A percentile compares a stretch with the other conserved stretches of the same genome.
Conservation (phyloP, 2,329 filamentous ascomycete genomes). For the Microdochium trichocladiopsis region DNA sequence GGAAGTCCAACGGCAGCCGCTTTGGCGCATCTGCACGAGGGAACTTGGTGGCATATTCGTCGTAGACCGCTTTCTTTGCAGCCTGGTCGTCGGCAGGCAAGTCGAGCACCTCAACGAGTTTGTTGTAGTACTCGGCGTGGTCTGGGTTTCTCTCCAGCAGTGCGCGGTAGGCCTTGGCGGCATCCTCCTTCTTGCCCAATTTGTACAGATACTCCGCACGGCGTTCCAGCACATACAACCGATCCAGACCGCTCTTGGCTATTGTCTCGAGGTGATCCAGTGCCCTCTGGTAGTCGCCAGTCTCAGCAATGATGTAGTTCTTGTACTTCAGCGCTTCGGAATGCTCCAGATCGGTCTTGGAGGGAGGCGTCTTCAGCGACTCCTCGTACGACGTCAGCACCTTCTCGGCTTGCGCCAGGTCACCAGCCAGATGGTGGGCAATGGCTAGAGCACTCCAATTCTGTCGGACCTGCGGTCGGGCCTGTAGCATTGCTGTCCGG, state of each 20-base stretch:
- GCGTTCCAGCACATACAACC: constrained; percentile 77
- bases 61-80: constrained; percentile 67
- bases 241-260: constrained; percentile 73
- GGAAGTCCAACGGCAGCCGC: constrained; percentile 82
- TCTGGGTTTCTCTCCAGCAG: constrained; percentile 85
- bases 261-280: constrained; percentile 78
- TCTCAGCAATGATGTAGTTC: constrained; percentile 87
- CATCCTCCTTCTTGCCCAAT: constrained; percentile 71
- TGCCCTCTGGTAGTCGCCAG: constrained; percentile 74
- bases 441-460: constrained; percentile 98
- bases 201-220: constrained; percentile 78
- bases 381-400: constrained; percentile 89
- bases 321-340: constrained; percentile 94
- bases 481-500: constrained; percentile 79
- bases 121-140: constrained; percentile 78
- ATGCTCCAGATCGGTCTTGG: constrained; percentile 78
- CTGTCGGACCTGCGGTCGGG: constrained; percentile 72
- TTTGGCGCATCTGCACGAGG: constrained; percentile 79
- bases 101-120: constrained; percentile 62
- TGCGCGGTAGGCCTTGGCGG: constrained; percentile 70
- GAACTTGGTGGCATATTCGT: constrained; percentile 73
- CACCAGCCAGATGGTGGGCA: constrained; percentile 84
- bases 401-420: constrained; percentile 79
- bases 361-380: constrained; percentile 75
- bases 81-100: constrained; percentile 53